Percentiles rank a stretch among this genome's conserved stretches.
These are phyloP conservation scores for Ogataea minuta DNA, from an alignment of 805 yeast genomes.

Conservation along the genomic window DNA sequence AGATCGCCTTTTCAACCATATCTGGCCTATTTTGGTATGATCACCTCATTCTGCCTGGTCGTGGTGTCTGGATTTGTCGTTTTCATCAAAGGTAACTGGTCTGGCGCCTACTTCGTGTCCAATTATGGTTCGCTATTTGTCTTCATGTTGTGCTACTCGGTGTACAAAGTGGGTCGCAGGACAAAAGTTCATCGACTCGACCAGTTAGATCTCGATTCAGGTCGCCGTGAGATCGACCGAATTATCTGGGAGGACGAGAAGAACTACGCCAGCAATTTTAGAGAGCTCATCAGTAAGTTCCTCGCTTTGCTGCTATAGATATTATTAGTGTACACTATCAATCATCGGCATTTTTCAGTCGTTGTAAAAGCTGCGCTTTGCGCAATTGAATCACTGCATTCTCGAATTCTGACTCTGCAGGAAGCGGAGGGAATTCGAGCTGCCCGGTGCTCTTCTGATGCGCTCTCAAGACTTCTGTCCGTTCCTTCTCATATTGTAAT, in stretches of 20 bases:
- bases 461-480: neutral
- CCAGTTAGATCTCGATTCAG: slow-evolving; percentile 77
- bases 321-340: slow-evolving; percentile 18
- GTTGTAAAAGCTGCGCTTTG: slow-evolving; percentile 42
- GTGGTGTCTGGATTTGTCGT: slow-evolving; percentile 52
- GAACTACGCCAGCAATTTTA: slow-evolving; percentile 33
- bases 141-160: slow-evolving; percentile 42
- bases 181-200: slow-evolving; percentile 67
- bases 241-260: slow-evolving; percentile 77
- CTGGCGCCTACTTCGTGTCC: slow-evolving; percentile 47
- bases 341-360: slow-evolving; percentile 32
- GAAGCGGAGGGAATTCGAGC: slow-evolving; percentile 32
- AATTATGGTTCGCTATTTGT: slow-evolving; percentile 52
- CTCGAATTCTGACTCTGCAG: slow-evolving; percentile 40
- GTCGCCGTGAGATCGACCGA: slow-evolving; percentile 79
- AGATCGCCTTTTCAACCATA: slow-evolving; percentile 56
- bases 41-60: slow-evolving; percentile 41
- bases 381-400: slow-evolving; percentile 44
- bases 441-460: neutral
- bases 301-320: slow-evolving; percentile 14
- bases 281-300: slow-evolving; percentile 30
- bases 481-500: slow-evolving; percentile 23
- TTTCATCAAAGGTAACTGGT: slow-evolving; percentile 48
- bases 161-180: slow-evolving; percentile 56
- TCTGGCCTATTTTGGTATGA: slow-evolving; percentile 47